Base-by-base conservation (phyloP, 192 early-diverging fungal genomes). In the Glomus cerebriforme region DNA sequence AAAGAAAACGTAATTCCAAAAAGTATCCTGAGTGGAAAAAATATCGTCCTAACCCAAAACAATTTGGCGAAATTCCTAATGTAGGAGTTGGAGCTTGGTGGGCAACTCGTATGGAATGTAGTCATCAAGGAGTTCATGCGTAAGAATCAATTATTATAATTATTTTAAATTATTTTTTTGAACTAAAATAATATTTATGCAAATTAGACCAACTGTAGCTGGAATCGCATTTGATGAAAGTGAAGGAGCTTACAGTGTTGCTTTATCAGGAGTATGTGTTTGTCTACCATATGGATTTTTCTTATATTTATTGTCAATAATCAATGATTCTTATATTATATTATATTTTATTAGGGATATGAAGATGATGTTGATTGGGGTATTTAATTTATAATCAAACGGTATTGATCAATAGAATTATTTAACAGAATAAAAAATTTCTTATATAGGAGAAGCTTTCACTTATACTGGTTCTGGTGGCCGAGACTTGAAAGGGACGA, bases 311-410 rank as follows among this genome's bases (percentile, higher is more conserved):
- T 29, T n/a, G n/a, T n/a, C n/a, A n/a, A 39, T 39, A 39, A 34
- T 17, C 0, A 22, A n/a, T 49, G 15, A 47, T 71, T 47, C 13
- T 49, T 13, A 26, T 7, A 71, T 71, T 22, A 9, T 29, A 62
- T 27, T 10, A 7, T 24, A 19, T 62, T 62, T 62, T 27, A 9
- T 27, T 45, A 71, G 60, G 74, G 74, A 60, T 76, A 76, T 64
- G 74, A 76, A 76, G 74, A 76, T 45, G 74, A 76, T 43, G 58
- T 76, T 24, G 74, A 76, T 76, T 76, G 74, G 74, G 74, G 74
- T 43, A 68, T 2, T 27, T 66, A 32, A 13, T 19, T 15, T 15
- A 32, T 10, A 22, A 37, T 15, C 8, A 34, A 35, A 1, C 22
- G 3, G 64, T 5, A 66, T 31, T 15, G 13, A 9, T 31, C 3